Evolutionary conservation across 177 flowering plant species (phyloP).

Genomic region (Vitis hybrid): DNA sequence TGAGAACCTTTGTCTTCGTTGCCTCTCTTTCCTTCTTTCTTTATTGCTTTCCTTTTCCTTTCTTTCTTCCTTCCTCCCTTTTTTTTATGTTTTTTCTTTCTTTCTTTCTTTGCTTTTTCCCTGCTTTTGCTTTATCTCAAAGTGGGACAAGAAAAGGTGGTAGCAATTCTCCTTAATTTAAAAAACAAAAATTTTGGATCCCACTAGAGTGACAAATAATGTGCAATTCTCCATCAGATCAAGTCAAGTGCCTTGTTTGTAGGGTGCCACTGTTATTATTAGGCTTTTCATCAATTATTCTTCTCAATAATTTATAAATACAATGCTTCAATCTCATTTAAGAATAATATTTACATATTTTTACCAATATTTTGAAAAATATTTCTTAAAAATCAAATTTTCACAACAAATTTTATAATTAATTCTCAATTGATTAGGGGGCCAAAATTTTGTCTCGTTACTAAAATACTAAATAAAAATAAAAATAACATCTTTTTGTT

Average conservation of each 20-base stretch:
- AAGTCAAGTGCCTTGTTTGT: not conserved
- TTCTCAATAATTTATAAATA: too few relatives aligned
- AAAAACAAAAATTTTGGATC: not conserved
- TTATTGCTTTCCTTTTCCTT: slow-evolving; percentile 16
- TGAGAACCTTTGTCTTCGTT: slow-evolving; percentile 37
- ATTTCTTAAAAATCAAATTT: too few relatives aligned
- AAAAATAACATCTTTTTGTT: too few relatives aligned
- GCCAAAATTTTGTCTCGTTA: too few relatives aligned
- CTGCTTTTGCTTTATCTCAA: slow-evolving; percentile 71
- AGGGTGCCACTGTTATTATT: too few relatives aligned
- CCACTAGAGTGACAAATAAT: slow-evolving; percentile 2
- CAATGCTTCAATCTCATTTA: too few relatives aligned
- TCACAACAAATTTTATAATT: too few relatives aligned
- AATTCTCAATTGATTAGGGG: too few relatives aligned
- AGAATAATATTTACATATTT: too few relatives aligned
- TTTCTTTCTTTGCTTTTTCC: slow-evolving; percentile 23
- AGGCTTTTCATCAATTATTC: too few relatives aligned
- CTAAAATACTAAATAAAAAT: too few relatives aligned
- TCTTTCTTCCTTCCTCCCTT: slow-evolving; percentile 4
- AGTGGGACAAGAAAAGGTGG: slow-evolving; percentile 62
- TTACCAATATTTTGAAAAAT: too few relatives aligned
- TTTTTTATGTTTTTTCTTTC: slow-evolving; percentile 7
- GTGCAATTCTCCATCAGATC: slow-evolving; percentile 2
- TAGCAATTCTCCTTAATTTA: slow-evolving; percentile 33
- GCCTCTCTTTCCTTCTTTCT: slow-evolving; percentile 20